Conservation (phyloP, 129 eudicot species). For the Logfia minima region DNA sequence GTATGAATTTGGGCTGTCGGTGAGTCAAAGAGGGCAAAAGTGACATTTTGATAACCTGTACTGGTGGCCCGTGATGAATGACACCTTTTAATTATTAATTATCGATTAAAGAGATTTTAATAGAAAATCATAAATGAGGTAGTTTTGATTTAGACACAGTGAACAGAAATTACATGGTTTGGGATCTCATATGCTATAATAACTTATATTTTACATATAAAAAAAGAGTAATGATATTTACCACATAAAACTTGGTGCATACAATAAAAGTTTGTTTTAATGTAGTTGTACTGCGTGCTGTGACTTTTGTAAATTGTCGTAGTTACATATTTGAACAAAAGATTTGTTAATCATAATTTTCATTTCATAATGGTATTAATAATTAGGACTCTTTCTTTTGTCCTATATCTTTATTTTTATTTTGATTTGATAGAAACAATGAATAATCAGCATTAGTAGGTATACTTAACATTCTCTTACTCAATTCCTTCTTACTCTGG, state of each 20-base stretch:
- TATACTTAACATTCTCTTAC: too few relatives aligned
- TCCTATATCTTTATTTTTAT: too few relatives aligned
- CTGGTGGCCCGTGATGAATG: conserved; percentile 40
- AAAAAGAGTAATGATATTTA: neutral
- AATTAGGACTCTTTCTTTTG: too few relatives aligned
- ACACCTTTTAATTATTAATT: conserved; percentile 28
- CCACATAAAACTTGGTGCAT: neutral
- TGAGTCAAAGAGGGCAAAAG: conserved; percentile 42
- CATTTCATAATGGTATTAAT: too few relatives aligned
- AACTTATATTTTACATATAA: neutral
- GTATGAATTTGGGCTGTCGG: conserved; percentile 39
- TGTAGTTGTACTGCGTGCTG: neutral
- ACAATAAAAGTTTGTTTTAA: neutral
- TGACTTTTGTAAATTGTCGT: neutral
- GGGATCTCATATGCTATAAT: neutral
- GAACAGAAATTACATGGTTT: conserved; percentile 5
- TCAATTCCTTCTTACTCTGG: too few relatives aligned
- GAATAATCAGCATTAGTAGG: too few relatives aligned
- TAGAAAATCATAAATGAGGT: conserved; percentile 35
- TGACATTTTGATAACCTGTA: conserved; percentile 29
- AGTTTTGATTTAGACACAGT: conserved; percentile 24
- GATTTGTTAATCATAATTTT: too few relatives aligned
- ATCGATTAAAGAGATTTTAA: conserved; percentile 4
- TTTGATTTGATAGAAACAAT: too few relatives aligned
- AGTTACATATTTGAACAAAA: too few relatives aligned